These are phyloP conservation scores for Carex sylvatica DNA, from an alignment of 202 grass and related monocot species.

Conservation along the genomic window DNA sequence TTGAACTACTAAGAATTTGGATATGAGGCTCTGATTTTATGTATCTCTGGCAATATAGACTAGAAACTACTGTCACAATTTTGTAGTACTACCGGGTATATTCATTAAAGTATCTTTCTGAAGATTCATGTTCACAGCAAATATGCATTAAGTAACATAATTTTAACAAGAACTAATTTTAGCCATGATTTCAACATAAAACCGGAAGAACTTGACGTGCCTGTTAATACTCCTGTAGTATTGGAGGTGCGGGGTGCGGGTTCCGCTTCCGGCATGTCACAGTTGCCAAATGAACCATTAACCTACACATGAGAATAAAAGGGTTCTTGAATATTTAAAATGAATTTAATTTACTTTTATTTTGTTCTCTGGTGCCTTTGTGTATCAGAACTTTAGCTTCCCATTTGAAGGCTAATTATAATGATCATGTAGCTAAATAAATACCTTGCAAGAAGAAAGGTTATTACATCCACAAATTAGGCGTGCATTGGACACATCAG, in stretches of 20 bases:
- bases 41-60: not conserved
- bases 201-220: slow-evolving; percentile 11
- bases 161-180: slow-evolving; percentile 14
- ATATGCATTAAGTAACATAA: not conserved
- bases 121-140: slow-evolving; percentile 1
- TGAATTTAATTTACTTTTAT: not conserved
- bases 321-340: not conserved
- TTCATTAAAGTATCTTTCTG: not conserved
- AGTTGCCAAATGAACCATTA: slow-evolving; percentile 17
- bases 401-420: not conserved
- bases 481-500: slow-evolving; percentile 57
- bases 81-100: not conserved
- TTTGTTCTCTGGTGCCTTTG: not conserved
- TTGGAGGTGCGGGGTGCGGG: not conserved
- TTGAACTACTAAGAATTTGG: not conserved
- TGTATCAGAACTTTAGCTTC: not conserved
- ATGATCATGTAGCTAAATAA: slow-evolving; percentile 28
- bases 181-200: slow-evolving; percentile 1
- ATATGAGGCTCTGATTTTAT: not conserved
- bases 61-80: not conserved
- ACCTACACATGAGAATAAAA: slow-evolving; percentile 8
- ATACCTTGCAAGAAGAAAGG: slow-evolving; percentile 63
- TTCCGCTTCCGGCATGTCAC: not conserved
- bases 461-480: slow-evolving; percentile 62
- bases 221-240: not conserved